Evolutionary conservation across 2,329 filamentous ascomycete species (phyloP), one percentile per base, ranked within the genome.

Genomic region (Penicillium sp.): DNA sequence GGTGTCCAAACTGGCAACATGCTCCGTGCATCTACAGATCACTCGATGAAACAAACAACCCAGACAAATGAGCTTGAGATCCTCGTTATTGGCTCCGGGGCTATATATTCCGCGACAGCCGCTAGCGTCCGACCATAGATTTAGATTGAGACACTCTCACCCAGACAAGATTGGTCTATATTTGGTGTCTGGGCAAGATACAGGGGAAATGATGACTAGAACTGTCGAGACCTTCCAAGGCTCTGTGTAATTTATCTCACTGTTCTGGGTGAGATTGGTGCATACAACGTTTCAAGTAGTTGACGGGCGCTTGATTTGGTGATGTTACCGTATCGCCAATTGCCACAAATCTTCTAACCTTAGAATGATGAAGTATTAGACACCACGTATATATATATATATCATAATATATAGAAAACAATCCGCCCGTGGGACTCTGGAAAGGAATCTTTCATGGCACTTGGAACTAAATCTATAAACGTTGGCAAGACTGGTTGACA

Each of bases 101-200:
- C 43, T 29, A 31, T 23, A 36, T 36, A 47, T 50, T 47, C 43
- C 49, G 49, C 49, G 21, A 43, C 29, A 53, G 54, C 49, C 49
- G 36, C 54, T 57, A 53, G 54, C n/a, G 49, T 41, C 34, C 36
- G 49, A 53, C 49, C 29, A 56, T 53, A 57, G 23, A 27, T 47
- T 31, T 36, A 31, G 21, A 57, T 31, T 40, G 49, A 53, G 29
- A 53, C 31, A 36, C 27, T 25, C 27, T 25, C 29, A 47, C 16
- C 40, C 23, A 21, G 27, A 34, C 41, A 53, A 27, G 41, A 36
- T 31, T 15, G 8, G 25, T 43, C 4, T 43, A 43, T 44, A 44
- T 9, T 44, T 23, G 10, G 10, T 27, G 36, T 6, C 27, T 9
- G 10, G 46, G 5, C n/a, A 41, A 23, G 38, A 25, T 25, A 51